phyloP scores from a whole-genome alignment of 257 asterid genomes.

The Jaltomata sinuosa region DNA sequence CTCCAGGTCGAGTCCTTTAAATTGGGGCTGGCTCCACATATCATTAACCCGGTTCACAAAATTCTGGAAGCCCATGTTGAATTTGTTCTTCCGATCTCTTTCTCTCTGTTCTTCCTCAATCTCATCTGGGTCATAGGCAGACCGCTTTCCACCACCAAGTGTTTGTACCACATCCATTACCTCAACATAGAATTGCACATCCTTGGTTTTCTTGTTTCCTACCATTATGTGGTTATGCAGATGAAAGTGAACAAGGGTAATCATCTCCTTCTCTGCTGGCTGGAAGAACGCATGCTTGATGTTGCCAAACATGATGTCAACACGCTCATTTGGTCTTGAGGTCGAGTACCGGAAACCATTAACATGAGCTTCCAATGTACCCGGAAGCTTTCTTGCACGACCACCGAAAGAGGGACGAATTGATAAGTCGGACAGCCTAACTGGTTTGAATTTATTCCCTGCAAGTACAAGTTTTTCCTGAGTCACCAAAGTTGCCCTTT shows the following conservation, averaged over 20 bases:
- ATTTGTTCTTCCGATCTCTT: constrained; percentile 14
- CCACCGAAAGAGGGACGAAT: constrained; percentile 22
- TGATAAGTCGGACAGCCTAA: constrained; percentile 7
- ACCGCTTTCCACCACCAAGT: constrained; percentile 18
- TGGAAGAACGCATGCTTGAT: constrained; percentile 23
- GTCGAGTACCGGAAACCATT: constrained; percentile 20
- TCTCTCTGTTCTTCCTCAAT: constrained; percentile 22
- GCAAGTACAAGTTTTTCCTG: constrained; percentile 21
- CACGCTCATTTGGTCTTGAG: constrained; percentile 15
- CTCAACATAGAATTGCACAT: constrained; percentile 28
- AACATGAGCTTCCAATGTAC: constrained; percentile 16
- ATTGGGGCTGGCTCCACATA: constrained; percentile 19
- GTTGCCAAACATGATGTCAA: constrained; percentile 21
- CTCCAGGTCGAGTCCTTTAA: constrained; percentile 19
- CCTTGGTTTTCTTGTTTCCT: constrained; percentile 30
- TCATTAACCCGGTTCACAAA: constrained; percentile 20
- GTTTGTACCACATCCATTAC: constrained; percentile 24
- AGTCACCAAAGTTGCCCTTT: constrained; percentile 12
- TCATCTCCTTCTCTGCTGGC: constrained; percentile 26
- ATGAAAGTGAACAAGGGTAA: constrained; percentile 23
- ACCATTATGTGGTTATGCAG: constrained; percentile 28
- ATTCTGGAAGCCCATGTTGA: constrained; percentile 14
- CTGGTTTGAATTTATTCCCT: constrained; percentile 16
- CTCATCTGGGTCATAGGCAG: constrained; percentile 25
- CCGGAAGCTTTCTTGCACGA: constrained; percentile 20